These are phyloP conservation scores for Globisporangium spinosum DNA, from an alignment of 352 stramenopile genomes.

Conservation along the genomic window DNA sequence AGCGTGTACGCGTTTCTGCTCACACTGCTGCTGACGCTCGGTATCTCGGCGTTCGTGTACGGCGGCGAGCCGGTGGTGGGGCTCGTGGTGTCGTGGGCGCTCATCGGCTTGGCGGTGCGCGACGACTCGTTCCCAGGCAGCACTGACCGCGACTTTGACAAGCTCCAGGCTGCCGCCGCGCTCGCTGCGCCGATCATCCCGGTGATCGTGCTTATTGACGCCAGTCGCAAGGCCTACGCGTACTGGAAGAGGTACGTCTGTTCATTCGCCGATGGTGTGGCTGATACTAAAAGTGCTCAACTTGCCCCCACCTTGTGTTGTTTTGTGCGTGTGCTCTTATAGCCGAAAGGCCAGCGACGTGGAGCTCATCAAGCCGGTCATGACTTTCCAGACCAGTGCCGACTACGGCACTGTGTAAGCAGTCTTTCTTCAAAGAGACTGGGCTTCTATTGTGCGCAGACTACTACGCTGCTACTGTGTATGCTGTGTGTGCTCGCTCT, in stretches of 20 bases:
- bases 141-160: slow-evolving; percentile 41
- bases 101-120: slow-evolving; percentile 39
- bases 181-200: slow-evolving; percentile 46
- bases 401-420: slow-evolving; percentile 53
- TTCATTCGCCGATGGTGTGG: neutral
- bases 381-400: slow-evolving; percentile 45
- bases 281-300: neutral
- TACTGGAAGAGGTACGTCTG: slow-evolving; percentile 45
- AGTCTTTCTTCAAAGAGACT: neutral
- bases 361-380: slow-evolving; percentile 44
- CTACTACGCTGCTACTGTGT: neutral
- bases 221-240: slow-evolving; percentile 39
- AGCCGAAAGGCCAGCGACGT: slow-evolving; percentile 29
- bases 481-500: too few relatives aligned
- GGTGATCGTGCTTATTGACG: slow-evolving; percentile 39
- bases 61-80: slow-evolving; percentile 45
- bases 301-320: slow-evolving; percentile 1
- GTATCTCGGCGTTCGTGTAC: slow-evolving; percentile 46
- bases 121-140: slow-evolving; percentile 33
- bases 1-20: slow-evolving; percentile 42
- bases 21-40: slow-evolving; percentile 36
- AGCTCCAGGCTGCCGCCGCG: slow-evolving; percentile 41
- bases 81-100: slow-evolving; percentile 42
- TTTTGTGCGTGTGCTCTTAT: neutral
- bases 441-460: neutral